Base-by-base conservation (phyloP, 2,329 filamentous ascomycete species). In the Aureobasidium pullulans region DNA sequence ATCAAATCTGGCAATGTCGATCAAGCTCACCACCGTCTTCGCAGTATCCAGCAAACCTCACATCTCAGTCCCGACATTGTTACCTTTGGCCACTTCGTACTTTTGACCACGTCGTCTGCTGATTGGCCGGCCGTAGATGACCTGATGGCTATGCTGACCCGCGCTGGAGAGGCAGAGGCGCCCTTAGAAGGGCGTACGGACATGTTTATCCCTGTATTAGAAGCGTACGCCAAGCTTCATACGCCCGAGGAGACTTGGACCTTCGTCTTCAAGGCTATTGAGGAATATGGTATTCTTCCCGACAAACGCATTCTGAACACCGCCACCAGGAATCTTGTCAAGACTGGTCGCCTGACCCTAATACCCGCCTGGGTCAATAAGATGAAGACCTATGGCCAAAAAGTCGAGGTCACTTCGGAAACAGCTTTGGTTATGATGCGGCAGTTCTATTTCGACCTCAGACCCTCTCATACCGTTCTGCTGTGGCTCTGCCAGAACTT, bases 401-500 rank as follows among this genome's bases (percentile, higher is more conserved):
- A 53, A 10, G 61, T 63, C 49, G 16, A 61, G 8, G 39, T 71
- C 11, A 61, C 64, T 29, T 44, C 62, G 6, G 32, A 34, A 19
- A 53, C 64, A 6, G 68, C 64, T 9, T 61, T 62, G 6, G 47
- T 46, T 11, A 42, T 71, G 47, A 36, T 71, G 28, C 62, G 59
- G n/a, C 49, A 50, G 6, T 71, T 62, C 59, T 71, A 67, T 54
- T 61, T 60, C 15, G 61, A 67, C 6, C 57, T 56, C 32, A 63
- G 68, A 6, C 68, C 68, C 23, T 63, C 67, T 11, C 67, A 70
- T 43, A 57, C 60, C 11, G 34, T 67, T 23, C 23, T 71, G 16
- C 65, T 69, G 50, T 63, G 60, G 61, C 59, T 67, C 10, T 69
- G 66, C 58, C 64, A 66, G 19, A 52, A 61, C 34, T 47, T 71